A percentile compares a stretch with the other conserved stretches of the same genome.
Conservation (phyloP, 768 basidiomycete genomes). For the Suillus lakei region DNA sequence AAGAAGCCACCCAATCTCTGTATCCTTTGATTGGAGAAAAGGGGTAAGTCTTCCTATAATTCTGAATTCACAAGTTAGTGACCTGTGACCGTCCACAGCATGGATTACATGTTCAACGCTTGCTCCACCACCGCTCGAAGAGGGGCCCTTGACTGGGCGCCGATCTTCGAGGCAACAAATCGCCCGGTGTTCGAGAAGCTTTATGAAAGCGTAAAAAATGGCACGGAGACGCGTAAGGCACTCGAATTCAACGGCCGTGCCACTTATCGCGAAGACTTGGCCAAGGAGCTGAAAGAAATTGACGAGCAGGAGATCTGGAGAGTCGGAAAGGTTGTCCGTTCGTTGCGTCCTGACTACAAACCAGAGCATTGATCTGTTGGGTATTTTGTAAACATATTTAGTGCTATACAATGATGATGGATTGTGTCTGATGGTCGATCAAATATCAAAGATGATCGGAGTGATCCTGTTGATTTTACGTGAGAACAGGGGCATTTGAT, state of each 20-base stretch:
- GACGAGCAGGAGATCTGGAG: slow-evolving; percentile 99
- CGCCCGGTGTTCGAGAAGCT: slow-evolving; percentile 92
- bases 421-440: no score
- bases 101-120: slow-evolving; percentile 99
- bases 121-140: slow-evolving; percentile 99
- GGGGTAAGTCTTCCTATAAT: slow-evolving; percentile 56
- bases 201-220: slow-evolving; percentile 93
- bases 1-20: slow-evolving; percentile 98
- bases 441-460: no score
- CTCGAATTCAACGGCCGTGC: slow-evolving; percentile 93
- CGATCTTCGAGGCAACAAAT: slow-evolving; percentile 94
- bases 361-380: not conserved
- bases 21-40: slow-evolving; percentile 96
- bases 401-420: no score
- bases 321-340: slow-evolving; percentile 92
- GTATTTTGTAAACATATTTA: not conserved
- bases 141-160: slow-evolving; percentile 99
- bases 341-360: slow-evolving; percentile 84
- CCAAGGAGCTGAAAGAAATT: slow-evolving; percentile 91
- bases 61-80: not conserved
- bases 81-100: slow-evolving; percentile 47
- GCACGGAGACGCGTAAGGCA: slow-evolving; percentile 95
- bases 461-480: no score
- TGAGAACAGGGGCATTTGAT: no score
- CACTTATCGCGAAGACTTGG: slow-evolving; percentile 93